phyloP scores from a whole-genome alignment of 2,329 filamentous ascomycete genomes.

The Tolypocladium album region DNA sequence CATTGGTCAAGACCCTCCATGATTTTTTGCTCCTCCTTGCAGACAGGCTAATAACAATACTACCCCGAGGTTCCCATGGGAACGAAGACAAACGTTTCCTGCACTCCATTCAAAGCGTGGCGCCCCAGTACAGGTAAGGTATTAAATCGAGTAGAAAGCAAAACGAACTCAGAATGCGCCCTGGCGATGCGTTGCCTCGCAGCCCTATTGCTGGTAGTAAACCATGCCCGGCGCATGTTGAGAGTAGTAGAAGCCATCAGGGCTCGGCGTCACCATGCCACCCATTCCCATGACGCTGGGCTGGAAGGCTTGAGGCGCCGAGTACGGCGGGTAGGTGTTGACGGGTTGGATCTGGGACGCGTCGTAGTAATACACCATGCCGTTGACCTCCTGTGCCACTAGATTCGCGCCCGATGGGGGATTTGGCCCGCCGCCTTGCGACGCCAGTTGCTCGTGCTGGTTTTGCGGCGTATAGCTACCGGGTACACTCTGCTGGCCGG shows the following conservation, averaged over 20 bases:
- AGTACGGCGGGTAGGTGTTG: conserved; percentile 35
- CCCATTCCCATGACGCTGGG: conserved; percentile 57
- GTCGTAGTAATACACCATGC: conserved; percentile 94
- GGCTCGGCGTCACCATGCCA: conserved; percentile 65
- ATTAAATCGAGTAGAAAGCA: conserved; percentile 21
- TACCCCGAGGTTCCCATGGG: not conserved
- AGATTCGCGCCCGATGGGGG: conserved; percentile 29
- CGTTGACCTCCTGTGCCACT: conserved; percentile 81
- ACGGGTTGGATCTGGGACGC: conserved; percentile 57
- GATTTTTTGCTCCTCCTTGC: not conserved
- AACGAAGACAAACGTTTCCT: not conserved
- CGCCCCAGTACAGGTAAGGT: conserved; percentile 9
- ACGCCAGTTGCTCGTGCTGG: conserved; percentile 24
- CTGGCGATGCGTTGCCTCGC: conserved; percentile 11
- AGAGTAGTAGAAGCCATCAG: conserved; percentile 61
- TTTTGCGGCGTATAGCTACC: conserved; percentile 30
- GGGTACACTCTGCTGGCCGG: conserved; percentile 36
- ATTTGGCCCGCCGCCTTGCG: conserved; percentile 18
- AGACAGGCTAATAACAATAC: not conserved
- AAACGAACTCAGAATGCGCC: conserved; percentile 11
- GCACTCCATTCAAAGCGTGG: not conserved
- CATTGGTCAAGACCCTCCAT: not conserved
- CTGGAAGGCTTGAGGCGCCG: conserved; percentile 41
- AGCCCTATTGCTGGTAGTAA: conserved; percentile 49
- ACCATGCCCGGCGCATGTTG: conserved; percentile 44